Conservation (phyloP, 148 eudicot species). For the Limonium bicolor region DNA sequence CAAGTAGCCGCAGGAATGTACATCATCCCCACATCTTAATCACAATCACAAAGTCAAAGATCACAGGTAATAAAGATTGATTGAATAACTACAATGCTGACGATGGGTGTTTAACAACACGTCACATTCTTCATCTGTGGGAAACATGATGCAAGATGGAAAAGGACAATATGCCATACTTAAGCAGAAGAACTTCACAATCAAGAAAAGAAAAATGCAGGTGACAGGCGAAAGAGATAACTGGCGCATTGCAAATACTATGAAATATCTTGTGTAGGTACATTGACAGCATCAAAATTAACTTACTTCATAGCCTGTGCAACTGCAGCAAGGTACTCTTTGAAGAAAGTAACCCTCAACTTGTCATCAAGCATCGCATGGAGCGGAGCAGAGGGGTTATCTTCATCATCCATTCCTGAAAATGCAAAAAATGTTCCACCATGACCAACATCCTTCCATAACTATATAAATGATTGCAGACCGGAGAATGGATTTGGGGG, state of each 20-base stretch:
- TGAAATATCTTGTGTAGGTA: too few species aligned
- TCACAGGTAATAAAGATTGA: too few species aligned
- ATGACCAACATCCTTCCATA: neutral
- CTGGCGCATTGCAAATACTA: neutral
- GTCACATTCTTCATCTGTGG: too few species aligned
- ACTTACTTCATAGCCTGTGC: conserved; percentile 52
- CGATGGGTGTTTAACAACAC: too few species aligned
- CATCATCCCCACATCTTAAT: too few species aligned
- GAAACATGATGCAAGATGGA: too few species aligned
- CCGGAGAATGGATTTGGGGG: neutral
- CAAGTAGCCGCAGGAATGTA: too few species aligned
- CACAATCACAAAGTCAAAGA: too few species aligned
- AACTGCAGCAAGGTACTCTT: conserved; percentile 54
- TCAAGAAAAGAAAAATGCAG: neutral
- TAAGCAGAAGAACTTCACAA: neutral
- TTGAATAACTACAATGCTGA: too few species aligned
- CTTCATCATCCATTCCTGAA: conserved; percentile 81
- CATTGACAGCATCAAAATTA: neutral
- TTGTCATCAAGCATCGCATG: conserved; percentile 72
- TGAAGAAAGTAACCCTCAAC: conserved; percentile 51
- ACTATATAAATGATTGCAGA: neutral
- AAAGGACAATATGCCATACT: too few species aligned
- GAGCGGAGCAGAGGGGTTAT: conserved; percentile 22
- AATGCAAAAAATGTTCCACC: neutral
- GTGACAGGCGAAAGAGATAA: neutral